These are phyloP conservation scores for Dysphania ambrosioides DNA, from an alignment of 148 eudicot genomes.

Conservation along the genomic window DNA sequence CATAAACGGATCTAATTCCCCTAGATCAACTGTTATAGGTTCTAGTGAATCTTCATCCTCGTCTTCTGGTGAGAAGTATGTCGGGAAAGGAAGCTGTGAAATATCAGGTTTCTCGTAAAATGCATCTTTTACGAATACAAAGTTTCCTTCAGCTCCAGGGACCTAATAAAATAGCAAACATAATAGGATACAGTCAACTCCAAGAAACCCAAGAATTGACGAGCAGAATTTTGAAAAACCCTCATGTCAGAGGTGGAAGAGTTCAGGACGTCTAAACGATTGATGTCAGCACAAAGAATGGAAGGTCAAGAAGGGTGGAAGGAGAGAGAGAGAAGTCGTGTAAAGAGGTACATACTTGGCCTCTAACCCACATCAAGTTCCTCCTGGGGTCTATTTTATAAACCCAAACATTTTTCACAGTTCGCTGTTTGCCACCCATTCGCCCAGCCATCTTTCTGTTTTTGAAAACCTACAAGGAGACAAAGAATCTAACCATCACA, in stretches of 20 bases:
- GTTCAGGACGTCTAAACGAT: background rate
- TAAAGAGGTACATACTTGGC: conserved; percentile 61
- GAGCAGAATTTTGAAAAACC: background rate
- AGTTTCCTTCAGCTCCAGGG: conserved; percentile 84
- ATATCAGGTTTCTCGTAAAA: conserved; percentile 64
- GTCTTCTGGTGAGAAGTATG: conserved; percentile 66
- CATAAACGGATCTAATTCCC: conserved; percentile 93
- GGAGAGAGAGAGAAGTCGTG: too few species aligned
- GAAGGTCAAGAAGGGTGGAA: too few species aligned
- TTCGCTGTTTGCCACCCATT: conserved; percentile 74
- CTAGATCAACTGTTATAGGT: conserved; percentile 80
- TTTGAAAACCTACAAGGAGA: conserved; percentile 57
- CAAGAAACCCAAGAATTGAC: background rate
- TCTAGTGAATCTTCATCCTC: conserved; percentile 51
- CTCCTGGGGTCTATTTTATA: conserved; percentile 86
- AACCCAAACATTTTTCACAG: conserved; percentile 87
- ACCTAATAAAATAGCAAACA: conserved; percentile 43
- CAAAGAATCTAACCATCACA: conserved; percentile 10
- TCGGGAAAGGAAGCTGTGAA: conserved; percentile 78
- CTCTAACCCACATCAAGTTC: conserved; percentile 90
- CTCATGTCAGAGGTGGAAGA: too few species aligned
- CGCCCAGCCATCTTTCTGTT: conserved; percentile 93
- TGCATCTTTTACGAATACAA: conserved; percentile 85
- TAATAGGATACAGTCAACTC: background rate
- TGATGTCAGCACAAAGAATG: background rate